Evolutionary conservation across 2,329 filamentous ascomycete genomes (phyloP), one percentile per base, ranked within the genome.

Genomic region (Colletotrichum abscissum): DNA sequence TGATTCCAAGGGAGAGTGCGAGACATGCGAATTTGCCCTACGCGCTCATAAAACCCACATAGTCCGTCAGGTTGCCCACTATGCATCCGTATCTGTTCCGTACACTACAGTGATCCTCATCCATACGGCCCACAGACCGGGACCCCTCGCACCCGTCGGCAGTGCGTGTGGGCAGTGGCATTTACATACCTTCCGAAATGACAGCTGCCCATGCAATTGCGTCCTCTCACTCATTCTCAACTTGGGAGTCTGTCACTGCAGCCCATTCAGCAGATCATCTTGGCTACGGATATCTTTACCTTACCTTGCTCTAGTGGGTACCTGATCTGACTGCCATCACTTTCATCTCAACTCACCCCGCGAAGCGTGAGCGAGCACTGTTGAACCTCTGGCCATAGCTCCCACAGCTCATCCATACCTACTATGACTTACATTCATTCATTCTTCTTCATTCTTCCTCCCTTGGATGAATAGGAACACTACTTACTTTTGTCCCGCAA

Each of bases 181-280:
- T n/a, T 26, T 35, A 52, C n/a, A n/a, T n/a, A n/a, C 69, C 63
- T 49, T 49, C 46, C 57, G 49, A 58, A 58, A 19, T 57, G 63
- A 26, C 35, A 57, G 24, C 33, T 38, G 64, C 57, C 63, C 8
- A 22, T 57, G 19, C 16, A 24, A 24, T 26, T 67, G 63, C 63
- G 19, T 66, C 49, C 49, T 30, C 38, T n/a, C 24, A 63, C 42
- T 22, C 24, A 42, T 5, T 49, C 42, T n/a, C 38, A 6, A 19
- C 24, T 60, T 12, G 24, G 46, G 24, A 7, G 33, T 55, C 28
- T 49, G 16, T 22, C 42, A 22, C 42, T 49, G 42, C 19, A 49
- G 19, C 19, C 19, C 42, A 49, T 49, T 11, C 42, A 22, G 42
- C 42, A 49, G 19, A 49, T 49, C 42, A 49, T 49, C 42, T 49